Conservation (phyloP, 75 land plant species). For the Picea sitchensis region DNA sequence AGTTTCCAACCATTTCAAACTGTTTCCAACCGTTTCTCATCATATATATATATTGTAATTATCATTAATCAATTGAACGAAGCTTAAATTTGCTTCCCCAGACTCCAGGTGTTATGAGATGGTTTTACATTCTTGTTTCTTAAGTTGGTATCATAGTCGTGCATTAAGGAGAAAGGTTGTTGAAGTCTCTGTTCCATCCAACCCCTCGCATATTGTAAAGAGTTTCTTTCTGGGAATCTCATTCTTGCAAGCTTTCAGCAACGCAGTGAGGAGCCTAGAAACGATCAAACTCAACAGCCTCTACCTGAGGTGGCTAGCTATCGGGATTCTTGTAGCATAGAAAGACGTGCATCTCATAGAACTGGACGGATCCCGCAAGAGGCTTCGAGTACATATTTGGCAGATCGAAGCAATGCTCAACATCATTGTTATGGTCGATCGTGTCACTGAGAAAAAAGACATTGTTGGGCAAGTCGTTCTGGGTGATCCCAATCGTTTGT, state of each 20-base stretch:
- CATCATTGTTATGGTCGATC: constrained; percentile 15
- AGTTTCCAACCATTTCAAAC: too few species aligned
- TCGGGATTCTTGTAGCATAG: constrained; percentile 77
- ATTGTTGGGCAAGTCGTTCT: neutral
- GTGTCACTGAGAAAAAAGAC: neutral
- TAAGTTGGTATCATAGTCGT: too few species aligned
- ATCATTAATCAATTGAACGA: too few species aligned
- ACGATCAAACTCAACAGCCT: constrained; percentile 75
- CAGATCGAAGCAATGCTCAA: constrained; percentile 69
- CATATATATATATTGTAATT: too few species aligned
- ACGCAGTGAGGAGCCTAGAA: constrained; percentile 65
- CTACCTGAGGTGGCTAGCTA: constrained; percentile 75
- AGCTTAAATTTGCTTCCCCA: too few species aligned
- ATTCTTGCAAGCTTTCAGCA: constrained; percentile 53
- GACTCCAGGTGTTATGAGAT: too few species aligned
- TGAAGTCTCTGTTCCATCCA: too few species aligned
- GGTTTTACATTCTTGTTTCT: too few species aligned
- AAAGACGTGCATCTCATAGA: constrained; percentile 78
- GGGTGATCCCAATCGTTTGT: neutral
- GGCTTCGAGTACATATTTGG: constrained; percentile 54
- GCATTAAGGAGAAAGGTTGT: too few species aligned
- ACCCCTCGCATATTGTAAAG: too few species aligned
- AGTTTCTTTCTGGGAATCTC: constrained; percentile 47
- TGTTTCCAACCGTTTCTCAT: too few species aligned
- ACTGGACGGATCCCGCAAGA: constrained; percentile 71